Percentiles rank a stretch among this genome's conserved stretches.
Evolutionary conservation across 192 early-diverging fungal species (phyloP).

Genomic region (Dissophora ornata): DNA sequence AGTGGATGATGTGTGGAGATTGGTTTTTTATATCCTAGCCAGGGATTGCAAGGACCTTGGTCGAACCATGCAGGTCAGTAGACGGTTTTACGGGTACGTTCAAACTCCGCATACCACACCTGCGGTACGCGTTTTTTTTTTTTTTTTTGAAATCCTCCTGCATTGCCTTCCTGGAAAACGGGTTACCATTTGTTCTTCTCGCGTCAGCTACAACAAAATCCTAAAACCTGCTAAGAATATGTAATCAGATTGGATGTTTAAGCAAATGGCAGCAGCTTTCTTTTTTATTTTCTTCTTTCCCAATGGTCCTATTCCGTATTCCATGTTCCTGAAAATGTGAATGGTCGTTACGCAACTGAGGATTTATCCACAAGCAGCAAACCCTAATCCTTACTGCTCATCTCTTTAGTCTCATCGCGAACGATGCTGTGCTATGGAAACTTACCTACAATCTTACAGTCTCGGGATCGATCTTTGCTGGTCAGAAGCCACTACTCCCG

Average conservation of each 20-base stretch:
- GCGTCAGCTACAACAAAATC: neutral
- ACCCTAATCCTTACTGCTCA: neutral
- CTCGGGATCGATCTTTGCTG: slow-evolving; percentile 44
- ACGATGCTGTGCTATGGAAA: slow-evolving; percentile 41
- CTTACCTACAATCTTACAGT: slow-evolving; percentile 35
- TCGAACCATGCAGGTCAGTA: slow-evolving; percentile 32
- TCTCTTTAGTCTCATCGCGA: slow-evolving; percentile 29
- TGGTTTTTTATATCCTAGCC: slow-evolving; percentile 36
- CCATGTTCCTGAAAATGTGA: neutral
- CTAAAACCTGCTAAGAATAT: too few species aligned
- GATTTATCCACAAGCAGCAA: too few species aligned
- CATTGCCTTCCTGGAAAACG: too few species aligned
- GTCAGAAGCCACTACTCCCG: slow-evolving; percentile 22
- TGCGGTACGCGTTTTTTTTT: too few species aligned
- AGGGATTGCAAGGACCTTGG: slow-evolving; percentile 35
- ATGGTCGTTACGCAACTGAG: neutral
- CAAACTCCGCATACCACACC: too few species aligned
- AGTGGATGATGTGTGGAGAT: slow-evolving; percentile 43
- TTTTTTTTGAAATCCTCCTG: too few species aligned
- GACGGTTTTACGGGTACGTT: slow-evolving; percentile 38
- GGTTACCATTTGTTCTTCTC: neutral
- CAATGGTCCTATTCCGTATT: slow-evolving; percentile 16
- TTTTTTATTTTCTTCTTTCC: neutral
- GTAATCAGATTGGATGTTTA: too few species aligned
- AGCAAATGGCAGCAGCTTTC: too few species aligned